phyloP scores from a whole-genome alignment of 495 filamentous ascomycete species.

The Tuber magnatum region DNA sequence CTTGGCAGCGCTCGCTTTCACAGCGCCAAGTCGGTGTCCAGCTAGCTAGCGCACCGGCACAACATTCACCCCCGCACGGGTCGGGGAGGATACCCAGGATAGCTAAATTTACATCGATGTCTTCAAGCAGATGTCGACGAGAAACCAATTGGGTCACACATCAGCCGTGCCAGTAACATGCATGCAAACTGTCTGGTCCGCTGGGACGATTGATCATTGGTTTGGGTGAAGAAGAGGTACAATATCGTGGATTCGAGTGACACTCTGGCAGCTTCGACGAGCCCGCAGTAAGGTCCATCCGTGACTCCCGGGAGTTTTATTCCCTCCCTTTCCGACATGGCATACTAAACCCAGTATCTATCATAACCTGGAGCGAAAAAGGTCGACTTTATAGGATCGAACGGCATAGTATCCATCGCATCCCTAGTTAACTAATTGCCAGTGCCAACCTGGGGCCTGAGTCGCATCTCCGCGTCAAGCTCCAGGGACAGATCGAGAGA shows the following conservation, averaged over 20 bases:
- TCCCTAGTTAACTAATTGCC: constrained; percentile 46
- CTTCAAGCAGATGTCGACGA: constrained; percentile 45
- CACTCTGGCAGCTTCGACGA: constrained; percentile 44
- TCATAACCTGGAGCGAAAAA: constrained; percentile 14
- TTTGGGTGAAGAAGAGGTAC: constrained; percentile 42
- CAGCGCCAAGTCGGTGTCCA: constrained; percentile 12
- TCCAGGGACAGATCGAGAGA: neutral
- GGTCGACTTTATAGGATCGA: constrained; percentile 47
- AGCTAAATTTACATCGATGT: constrained; percentile 54
- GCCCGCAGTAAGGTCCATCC: constrained; percentile 41
- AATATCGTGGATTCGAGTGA: constrained; percentile 42
- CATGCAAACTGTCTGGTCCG: constrained; percentile 25
- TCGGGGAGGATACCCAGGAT: constrained; percentile 43
- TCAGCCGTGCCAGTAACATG: constrained; percentile 27
- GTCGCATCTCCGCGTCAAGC: constrained; percentile 52
- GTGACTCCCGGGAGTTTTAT: constrained; percentile 30
- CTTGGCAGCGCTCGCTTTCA: constrained; percentile 20
- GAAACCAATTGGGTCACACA: constrained; percentile 42
- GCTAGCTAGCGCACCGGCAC: neutral
- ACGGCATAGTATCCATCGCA: constrained; percentile 44
- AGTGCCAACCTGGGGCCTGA: constrained; percentile 53
- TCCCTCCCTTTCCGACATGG: neutral
- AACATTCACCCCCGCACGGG: constrained; percentile 3
- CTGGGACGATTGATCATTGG: constrained; percentile 18
- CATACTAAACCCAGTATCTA: neutral